Percentiles rank a stretch among this genome's conserved stretches.
Evolutionary conservation across 2,329 filamentous ascomycete genomes (phyloP).

Genomic region (Paraphoma chrysanthemicola): DNA sequence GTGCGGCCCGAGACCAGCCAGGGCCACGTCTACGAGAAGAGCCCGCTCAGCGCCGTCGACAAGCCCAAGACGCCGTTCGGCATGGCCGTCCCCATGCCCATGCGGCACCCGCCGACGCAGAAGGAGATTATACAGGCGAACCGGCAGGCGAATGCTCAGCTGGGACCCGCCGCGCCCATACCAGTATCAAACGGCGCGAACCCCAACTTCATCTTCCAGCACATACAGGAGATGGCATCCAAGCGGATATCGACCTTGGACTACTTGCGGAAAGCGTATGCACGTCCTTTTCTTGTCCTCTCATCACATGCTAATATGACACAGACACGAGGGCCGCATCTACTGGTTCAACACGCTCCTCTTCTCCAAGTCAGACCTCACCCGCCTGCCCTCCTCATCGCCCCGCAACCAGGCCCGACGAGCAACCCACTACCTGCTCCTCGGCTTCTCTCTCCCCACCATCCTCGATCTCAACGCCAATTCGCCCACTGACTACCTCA

Average conservation of each 20-base stretch:
- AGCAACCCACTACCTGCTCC: conserved; percentile 90
- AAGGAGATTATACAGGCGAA: conserved; percentile 36
- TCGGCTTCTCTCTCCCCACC: conserved; percentile 88
- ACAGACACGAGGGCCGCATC: conserved; percentile 87
- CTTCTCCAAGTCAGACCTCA: conserved; percentile 82
- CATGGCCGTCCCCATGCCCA: conserved; percentile 36
- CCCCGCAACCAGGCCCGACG: conserved; percentile 83
- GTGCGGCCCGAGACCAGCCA: conserved; percentile 25
- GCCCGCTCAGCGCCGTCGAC: conserved; percentile 41
- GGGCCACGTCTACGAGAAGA: conserved; percentile 35
- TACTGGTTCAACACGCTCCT: conserved; percentile 99
- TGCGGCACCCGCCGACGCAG: conserved; percentile 33
- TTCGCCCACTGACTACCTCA: conserved; percentile 83
- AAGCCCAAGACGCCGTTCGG: conserved; percentile 43
- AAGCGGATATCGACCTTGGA: conserved; percentile 95
- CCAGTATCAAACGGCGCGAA: conserved; percentile 50
- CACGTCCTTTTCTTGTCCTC: conserved; percentile 3
- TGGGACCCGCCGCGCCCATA: conserved; percentile 39
- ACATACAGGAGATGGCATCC: conserved; percentile 82
- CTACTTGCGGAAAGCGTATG: conserved; percentile 90
- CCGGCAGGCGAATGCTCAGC: conserved; percentile 25
- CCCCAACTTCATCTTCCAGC: conserved; percentile 65
- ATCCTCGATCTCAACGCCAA: conserved; percentile 87
- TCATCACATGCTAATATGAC: conserved; percentile 11
- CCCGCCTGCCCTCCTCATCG: conserved; percentile 85